Evolutionary conservation across 2,329 filamentous ascomycete genomes (phyloP).

Genomic region (Alternaria burnsii): DNA sequence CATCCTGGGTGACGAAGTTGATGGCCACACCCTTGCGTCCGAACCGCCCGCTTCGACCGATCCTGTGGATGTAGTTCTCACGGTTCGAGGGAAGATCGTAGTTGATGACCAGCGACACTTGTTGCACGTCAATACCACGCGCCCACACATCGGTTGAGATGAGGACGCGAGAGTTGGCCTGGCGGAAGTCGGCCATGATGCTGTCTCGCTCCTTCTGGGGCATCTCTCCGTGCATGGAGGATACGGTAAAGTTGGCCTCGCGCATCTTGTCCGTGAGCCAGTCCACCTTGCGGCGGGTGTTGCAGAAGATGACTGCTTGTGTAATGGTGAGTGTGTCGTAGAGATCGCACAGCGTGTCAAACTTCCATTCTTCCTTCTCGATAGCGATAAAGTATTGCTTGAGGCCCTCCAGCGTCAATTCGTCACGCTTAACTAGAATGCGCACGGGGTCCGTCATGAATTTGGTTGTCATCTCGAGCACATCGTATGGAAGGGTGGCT

Average conservation of each 20-base stretch:
- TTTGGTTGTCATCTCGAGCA: slow-evolving; percentile 98
- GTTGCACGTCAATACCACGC: slow-evolving; percentile 97
- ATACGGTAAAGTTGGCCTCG: slow-evolving; percentile 98
- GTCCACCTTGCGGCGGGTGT: slow-evolving; percentile 98
- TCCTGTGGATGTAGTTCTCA: slow-evolving; percentile 99
- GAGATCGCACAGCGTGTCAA: slow-evolving; percentile 96
- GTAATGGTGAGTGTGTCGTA: slow-evolving; percentile 99
- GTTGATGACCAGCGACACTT: slow-evolving; percentile 98
- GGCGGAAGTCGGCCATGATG: slow-evolving; percentile 99
- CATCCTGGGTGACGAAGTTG: slow-evolving; percentile 98
- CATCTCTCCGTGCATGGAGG: slow-evolving; percentile 99
- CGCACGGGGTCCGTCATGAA: slow-evolving; percentile 99
- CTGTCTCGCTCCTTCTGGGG: slow-evolving; percentile 97
- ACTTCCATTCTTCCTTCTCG: slow-evolving; percentile 99
- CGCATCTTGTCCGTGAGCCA: slow-evolving; percentile 99
- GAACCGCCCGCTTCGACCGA: slow-evolving; percentile 93
- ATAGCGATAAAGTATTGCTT: slow-evolving; percentile 99
- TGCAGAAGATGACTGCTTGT: slow-evolving; percentile 99
- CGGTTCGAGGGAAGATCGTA: slow-evolving; percentile 98
- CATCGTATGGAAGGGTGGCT: slow-evolving; percentile 95
- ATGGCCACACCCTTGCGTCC: slow-evolving; percentile 98
- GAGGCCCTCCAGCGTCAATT: slow-evolving; percentile 93
- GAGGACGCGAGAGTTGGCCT: slow-evolving; percentile 93
- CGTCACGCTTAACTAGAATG: slow-evolving; percentile 97
- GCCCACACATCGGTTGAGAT: slow-evolving; percentile 99